Base-by-base conservation (phyloP, 768 basidiomycete genomes). In the Suillus subaureus region DNA sequence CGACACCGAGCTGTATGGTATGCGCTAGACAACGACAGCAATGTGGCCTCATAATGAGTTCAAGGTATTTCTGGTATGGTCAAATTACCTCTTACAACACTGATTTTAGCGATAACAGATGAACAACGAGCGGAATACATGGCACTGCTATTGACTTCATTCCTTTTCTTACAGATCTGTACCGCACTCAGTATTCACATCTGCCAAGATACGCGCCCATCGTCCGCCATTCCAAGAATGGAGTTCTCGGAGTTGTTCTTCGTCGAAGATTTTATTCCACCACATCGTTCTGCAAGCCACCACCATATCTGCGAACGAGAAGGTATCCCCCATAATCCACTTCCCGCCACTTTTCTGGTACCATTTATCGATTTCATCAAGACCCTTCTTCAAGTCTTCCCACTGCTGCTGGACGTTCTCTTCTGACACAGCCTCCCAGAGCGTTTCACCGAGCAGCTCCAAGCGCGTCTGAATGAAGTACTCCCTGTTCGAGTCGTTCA, bases 181-280 rank as follows among this genome's bases (percentile, higher is more conserved):
- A 60, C 58, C 39, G 18, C 58, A 60, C 40, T 60, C 39, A 11
- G 39, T 40, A 40, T 60, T 60, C 39, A 60, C 58, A 18, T 60
- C 58, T 28, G 58, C 39, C 12, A 63, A 40, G 23, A 58, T 2
- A 18, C 21, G n/a, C 3, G 15, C 56, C 64, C 64, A 64, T 21
- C 64, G 23, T 11, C 64, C 61, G 23, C n/a, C 64, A 49, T 64
- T 42, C 64, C 62, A 64, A n/a, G 61, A 61, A 35, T 61, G 37
- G 3, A 64, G 18, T 37, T 64, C 54, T 23, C 39, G 39, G 12
- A 62, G 45, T 18, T 64, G 35, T 23, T 64, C 64, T 23, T 64
- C 40, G 7, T 63, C 61, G 12, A 64, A 45, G 18, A 64, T 42
- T 13, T 6, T 26, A 8, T 49, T 64, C 61, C 33, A 64, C 64